Evolutionary conservation across 192 early-diverging fungal genomes (phyloP).

Genomic region (Endogone sp.): DNA sequence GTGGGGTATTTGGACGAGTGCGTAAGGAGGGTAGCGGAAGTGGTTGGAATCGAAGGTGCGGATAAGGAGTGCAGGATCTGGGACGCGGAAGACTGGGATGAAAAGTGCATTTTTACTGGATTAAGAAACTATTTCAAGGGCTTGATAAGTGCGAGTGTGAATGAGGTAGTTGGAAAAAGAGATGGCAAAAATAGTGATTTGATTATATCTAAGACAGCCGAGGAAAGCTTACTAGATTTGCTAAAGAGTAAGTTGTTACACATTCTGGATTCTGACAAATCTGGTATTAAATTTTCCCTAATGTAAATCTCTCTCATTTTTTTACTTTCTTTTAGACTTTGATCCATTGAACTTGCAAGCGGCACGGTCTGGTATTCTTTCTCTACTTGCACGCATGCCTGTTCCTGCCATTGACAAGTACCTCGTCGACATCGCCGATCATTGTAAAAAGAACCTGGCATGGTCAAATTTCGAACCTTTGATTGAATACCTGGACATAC

Average conservation of each 20-base stretch:
- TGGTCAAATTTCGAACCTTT: conserved; percentile 22
- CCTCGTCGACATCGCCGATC: conserved; percentile 16
- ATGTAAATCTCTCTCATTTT: background rate
- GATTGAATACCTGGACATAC: conserved; percentile 30
- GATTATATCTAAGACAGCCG: background rate
- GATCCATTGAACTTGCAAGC: background rate
- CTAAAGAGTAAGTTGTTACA: background rate
- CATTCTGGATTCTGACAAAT: too few relatives aligned
- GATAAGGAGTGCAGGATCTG: background rate
- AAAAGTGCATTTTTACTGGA: background rate
- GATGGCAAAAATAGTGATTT: background rate
- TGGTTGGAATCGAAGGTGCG: background rate
- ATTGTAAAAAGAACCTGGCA: conserved; percentile 6
- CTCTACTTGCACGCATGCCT: background rate
- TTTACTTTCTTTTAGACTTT: background rate
- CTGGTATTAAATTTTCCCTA: too few relatives aligned
- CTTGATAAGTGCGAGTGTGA: background rate
- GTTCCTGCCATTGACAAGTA: conserved; percentile 19
- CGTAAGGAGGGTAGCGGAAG: conserved; percentile 11
- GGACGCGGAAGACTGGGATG: background rate
- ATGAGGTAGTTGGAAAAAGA: background rate
- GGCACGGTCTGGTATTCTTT: background rate
- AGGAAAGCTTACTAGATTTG: background rate
- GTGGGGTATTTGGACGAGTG: conserved; percentile 23
- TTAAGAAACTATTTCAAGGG: background rate